Evolutionary conservation across 2,329 filamentous ascomycete genomes (phyloP).

Genomic region (Dactylellina parvicollis): DNA sequence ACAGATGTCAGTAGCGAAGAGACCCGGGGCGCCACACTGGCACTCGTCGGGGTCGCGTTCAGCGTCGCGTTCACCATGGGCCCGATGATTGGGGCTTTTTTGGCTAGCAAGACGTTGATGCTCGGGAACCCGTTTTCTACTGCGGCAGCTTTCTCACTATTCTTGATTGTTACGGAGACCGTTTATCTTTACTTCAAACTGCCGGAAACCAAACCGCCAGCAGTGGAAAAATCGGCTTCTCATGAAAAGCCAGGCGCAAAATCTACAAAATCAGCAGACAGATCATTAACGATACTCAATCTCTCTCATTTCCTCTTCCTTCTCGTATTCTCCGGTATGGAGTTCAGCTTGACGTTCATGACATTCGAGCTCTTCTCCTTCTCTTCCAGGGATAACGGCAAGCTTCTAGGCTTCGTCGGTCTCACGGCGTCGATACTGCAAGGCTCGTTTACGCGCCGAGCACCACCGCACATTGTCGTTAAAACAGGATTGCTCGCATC

Average conservation of each 20-base stretch:
- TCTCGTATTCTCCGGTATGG: conserved; percentile 97
- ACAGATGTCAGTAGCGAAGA: conserved; percentile 91
- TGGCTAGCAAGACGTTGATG: conserved; percentile 80
- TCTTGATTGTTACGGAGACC: conserved; percentile 86
- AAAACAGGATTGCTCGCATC: conserved; percentile 81
- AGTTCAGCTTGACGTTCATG: conserved; percentile 97
- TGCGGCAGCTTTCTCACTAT: conserved; percentile 85
- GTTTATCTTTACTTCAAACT: conserved; percentile 83
- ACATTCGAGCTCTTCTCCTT: conserved; percentile 93
- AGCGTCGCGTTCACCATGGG: conserved; percentile 97
- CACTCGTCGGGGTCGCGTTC: conserved; percentile 94
- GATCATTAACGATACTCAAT: conserved; percentile 73
- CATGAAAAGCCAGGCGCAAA: conserved; percentile 55
- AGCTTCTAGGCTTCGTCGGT: conserved; percentile 88
- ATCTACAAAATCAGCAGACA: conserved; percentile 41
- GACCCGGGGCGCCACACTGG: conserved; percentile 90
- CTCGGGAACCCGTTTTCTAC: conserved; percentile 89
- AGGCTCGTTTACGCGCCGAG: conserved; percentile 85
- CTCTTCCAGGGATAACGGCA: conserved; percentile 80
- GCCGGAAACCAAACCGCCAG: conserved; percentile 82
- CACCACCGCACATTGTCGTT: conserved; percentile 82
- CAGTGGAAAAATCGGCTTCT: conserved; percentile 56
- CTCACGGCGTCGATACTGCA: conserved; percentile 92
- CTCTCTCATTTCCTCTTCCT: conserved; percentile 88
- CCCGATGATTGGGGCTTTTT: conserved; percentile 85